phyloP scores from a whole-genome alignment of 2,329 filamentous ascomycete species.

The Alternaria gaisen region DNA sequence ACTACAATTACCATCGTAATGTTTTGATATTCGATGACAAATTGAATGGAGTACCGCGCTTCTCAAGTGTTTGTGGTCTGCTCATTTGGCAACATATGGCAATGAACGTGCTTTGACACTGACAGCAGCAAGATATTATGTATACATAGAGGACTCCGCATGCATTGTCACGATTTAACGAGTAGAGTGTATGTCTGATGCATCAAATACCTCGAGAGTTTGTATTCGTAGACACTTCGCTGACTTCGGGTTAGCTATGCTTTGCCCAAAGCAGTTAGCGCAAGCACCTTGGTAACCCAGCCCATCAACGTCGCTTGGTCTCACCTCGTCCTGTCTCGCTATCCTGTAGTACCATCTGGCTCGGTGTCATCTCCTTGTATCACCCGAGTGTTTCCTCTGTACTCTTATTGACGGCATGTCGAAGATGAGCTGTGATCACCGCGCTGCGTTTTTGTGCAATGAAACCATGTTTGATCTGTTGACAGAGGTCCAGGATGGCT shows the following conservation, averaged over 20 bases:
- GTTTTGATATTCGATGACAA: background rate
- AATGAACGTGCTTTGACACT: background rate
- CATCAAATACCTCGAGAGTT: background rate
- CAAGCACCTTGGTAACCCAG: slow-evolving; percentile 16
- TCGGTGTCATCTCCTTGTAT: background rate
- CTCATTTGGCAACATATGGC: background rate
- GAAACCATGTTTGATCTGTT: background rate
- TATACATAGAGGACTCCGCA: background rate
- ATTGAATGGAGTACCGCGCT: background rate
- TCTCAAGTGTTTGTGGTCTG: background rate
- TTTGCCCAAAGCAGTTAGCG: background rate
- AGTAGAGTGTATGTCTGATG: background rate
- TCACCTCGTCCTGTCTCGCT: background rate
- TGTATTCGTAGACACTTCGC: background rate
- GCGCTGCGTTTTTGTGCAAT: background rate
- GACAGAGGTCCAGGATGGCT: background rate
- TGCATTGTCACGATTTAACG: background rate
- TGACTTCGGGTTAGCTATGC: background rate
- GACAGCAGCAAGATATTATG: background rate
- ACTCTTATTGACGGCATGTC: background rate
- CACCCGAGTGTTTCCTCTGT: background rate
- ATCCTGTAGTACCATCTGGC: background rate
- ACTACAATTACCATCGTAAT: slow-evolving; percentile 50
- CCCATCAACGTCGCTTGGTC: slow-evolving; percentile 1
- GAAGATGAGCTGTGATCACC: background rate